phyloP scores from a whole-genome alignment of 257 asterid species.

The Gentiana dahurica region DNA sequence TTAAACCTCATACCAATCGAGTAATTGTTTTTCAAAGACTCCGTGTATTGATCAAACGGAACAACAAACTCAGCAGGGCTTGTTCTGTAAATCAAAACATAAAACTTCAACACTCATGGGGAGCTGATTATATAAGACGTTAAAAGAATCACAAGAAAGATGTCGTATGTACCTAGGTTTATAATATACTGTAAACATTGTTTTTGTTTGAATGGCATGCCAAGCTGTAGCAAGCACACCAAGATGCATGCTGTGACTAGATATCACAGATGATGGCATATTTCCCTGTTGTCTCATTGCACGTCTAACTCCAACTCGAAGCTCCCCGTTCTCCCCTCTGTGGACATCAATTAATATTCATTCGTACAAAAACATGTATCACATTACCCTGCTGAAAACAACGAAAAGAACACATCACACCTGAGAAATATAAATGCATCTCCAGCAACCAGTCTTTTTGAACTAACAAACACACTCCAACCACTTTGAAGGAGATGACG shows the following conservation, averaged over 20 bases:
- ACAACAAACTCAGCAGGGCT: conserved; percentile 90
- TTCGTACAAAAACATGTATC: not conserved
- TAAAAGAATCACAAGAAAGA: not conserved
- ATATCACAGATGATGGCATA: conserved; percentile 93
- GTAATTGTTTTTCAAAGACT: conserved; percentile 59
- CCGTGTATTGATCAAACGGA: conserved; percentile 76
- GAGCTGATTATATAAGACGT: too few species aligned
- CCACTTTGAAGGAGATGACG: conserved; percentile 97
- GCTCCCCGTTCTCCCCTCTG: conserved; percentile 96
- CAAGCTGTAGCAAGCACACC: conserved; percentile 98
- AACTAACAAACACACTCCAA: conserved; percentile 96
- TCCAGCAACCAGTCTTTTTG: conserved; percentile 95
- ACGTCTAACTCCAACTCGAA: conserved; percentile 95
- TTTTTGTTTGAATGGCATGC: conserved; percentile 90
- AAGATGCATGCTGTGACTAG: conserved; percentile 99
- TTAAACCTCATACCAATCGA: conserved; percentile 94
- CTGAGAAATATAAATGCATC: conserved; percentile 95
- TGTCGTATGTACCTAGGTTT: conserved; percentile 77
- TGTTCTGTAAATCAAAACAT: conserved; percentile 34
- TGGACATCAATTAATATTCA: conserved; percentile 1
- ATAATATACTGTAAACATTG: conserved; percentile 81
- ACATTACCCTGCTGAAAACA: too few species aligned
- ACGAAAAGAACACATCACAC: conserved; percentile 23
- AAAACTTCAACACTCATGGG: too few species aligned
- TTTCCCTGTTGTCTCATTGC: conserved; percentile 90